Percentiles rank a stretch among this genome's conserved stretches.
phyloP scores from a whole-genome alignment of 306 rosid genomes.

The Medicago lupulina region DNA sequence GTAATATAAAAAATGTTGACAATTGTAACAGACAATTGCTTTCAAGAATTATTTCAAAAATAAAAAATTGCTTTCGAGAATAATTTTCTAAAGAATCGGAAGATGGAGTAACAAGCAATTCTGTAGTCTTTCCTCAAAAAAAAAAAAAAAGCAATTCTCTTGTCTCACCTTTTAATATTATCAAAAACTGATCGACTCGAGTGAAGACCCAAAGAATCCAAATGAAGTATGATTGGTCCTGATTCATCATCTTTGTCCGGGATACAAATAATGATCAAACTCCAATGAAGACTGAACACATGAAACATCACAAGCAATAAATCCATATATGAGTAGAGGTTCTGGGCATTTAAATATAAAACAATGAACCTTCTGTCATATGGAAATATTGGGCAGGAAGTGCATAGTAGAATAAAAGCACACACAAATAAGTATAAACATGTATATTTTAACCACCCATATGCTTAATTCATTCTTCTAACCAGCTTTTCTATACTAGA shows the following conservation, averaged over 20 bases:
- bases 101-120: constrained; percentile 7
- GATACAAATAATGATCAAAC: constrained; percentile 88
- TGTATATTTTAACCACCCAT: neutral
- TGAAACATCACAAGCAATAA: constrained; percentile 47
- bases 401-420: constrained; percentile 5
- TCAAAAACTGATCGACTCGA: constrained; percentile 73
- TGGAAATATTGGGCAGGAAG: constrained; percentile 23
- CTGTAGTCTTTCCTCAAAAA: constrained; percentile 41
- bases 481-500: neutral
- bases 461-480: neutral
- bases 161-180: constrained; percentile 77
- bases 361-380: constrained; percentile 1
- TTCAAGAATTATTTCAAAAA: too few relatives aligned
- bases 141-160: constrained; percentile 7
- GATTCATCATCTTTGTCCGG: constrained; percentile 85
- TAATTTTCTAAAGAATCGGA: neutral
- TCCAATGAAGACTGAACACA: constrained; percentile 83
- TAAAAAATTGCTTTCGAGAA: neutral
- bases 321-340: constrained; percentile 20
- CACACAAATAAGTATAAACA: neutral
- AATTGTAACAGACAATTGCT: neutral
- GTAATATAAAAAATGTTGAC: neutral
- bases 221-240: constrained; percentile 90
- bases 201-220: constrained; percentile 93
- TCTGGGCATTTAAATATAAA: constrained; percentile 9